Evolutionary conservation across 768 basidiomycete genomes (phyloP).

Genomic region (Cyathus striatus): DNA sequence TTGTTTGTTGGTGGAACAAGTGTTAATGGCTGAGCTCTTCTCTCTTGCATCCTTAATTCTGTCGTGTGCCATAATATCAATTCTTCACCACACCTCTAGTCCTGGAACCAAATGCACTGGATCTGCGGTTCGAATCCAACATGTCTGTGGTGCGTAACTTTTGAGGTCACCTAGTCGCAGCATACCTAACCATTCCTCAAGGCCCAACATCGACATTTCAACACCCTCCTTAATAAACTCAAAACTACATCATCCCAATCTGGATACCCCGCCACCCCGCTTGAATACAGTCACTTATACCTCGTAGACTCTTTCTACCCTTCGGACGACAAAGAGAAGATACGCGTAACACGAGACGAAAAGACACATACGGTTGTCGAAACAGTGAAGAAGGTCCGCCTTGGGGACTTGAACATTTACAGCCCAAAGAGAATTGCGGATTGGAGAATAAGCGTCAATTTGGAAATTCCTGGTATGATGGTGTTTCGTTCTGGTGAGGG

Average conservation of each 20-base stretch:
- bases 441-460: constrained; percentile 89
- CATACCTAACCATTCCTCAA: constrained; percentile 23
- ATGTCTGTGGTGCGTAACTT: constrained; percentile 72
- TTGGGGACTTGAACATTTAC: constrained; percentile 86
- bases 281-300: constrained; percentile 73
- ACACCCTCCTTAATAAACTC: constrained; percentile 80
- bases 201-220: constrained; percentile 86
- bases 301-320: constrained; percentile 79
- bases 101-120: constrained; percentile 52
- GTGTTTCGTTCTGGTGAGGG: constrained; percentile 17
- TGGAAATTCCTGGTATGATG: constrained; percentile 94
- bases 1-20: too few species aligned
- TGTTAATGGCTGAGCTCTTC: too few species aligned
- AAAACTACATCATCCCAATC: constrained; percentile 52
- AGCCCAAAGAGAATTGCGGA: constrained; percentile 80
- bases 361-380: constrained; percentile 61
- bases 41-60: too few species aligned
- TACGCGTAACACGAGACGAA: constrained; percentile 83
- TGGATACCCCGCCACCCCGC: constrained; percentile 45
- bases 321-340: constrained; percentile 47
- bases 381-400: constrained; percentile 71
- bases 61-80: too few species aligned
- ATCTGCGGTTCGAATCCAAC: constrained; percentile 84
- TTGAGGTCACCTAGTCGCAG: constrained; percentile 3
- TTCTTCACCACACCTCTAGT: too few species aligned